Base-by-base conservation (phyloP, 1,139 yeast genomes). In the Candida dubliniensis region DNA sequence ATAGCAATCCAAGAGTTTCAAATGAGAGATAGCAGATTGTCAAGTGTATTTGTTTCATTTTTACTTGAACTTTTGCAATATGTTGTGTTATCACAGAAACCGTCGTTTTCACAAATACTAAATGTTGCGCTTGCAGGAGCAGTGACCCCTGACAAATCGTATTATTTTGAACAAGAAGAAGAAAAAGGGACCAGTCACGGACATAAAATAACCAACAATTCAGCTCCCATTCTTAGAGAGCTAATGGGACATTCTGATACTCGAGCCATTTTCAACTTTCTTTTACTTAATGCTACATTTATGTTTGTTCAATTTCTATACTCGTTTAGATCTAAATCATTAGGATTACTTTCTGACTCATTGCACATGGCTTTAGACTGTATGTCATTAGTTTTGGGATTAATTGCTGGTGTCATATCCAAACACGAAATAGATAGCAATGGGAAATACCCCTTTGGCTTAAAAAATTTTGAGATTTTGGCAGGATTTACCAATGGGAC, bases 401-500 rank as follows among this genome's bases (percentile, higher is more conserved):
- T 95, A 4, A 77, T 93, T 27, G 99, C 99, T 0, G 89, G 96
- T 15, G 79, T 76, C 3, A 58, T 78, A 24, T 72, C 80, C 38
- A 77, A 77, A 44, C 63, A 67, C 27, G 67, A 69, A 11, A 61
- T 68, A 39, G 66, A 72, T 43, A 81, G 91, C 8, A 82, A 81
- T 46, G 77, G 84, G 11, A 75, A 81, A 46, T 93, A 79, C 57
- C 98, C 99, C 0, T 90, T 88, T 67, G 97, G 97, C 0, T 71
- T 91, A 46, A 76, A 82, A 11, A 82, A 89, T 60, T 83, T 93
- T 40, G 99, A 91, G 59, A 89, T 95, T 1, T 73, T 95, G 47
- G 95, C 97, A 0, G 99, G 99, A 0, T 93, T 93, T 57, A 87
- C 98, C 6, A 93, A 93, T 62, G 99, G 96, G 8, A 85, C 95